phyloP scores from a whole-genome alignment of 768 basidiomycete species.

The Kwoniella sp. region DNA sequence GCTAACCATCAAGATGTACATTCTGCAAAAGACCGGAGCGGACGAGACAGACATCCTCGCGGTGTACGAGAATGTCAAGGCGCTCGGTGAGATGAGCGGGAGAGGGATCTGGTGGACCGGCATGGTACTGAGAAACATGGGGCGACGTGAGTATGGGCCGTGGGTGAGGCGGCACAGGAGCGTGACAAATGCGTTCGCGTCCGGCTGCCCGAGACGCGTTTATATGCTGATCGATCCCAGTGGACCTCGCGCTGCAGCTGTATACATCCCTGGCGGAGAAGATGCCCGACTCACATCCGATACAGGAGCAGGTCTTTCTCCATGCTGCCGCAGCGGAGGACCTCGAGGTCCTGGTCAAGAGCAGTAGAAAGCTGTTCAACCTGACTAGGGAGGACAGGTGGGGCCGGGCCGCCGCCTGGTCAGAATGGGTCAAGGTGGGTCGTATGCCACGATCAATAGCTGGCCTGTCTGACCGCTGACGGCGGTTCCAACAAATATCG shows the following conservation, averaged over 20 bases:
- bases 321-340: constrained; percentile 23
- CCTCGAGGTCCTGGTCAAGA: constrained; percentile 13
- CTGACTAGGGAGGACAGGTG: constrained; percentile 25
- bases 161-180: no score
- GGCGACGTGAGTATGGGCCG: constrained; percentile 35
- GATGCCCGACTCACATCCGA: constrained; percentile 11
- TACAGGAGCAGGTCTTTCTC: constrained; percentile 37
- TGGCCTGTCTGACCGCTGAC: neutral
- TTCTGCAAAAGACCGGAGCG: constrained; percentile 17
- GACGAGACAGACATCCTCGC: constrained; percentile 9
- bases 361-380: constrained; percentile 37
- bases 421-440: constrained; percentile 37
- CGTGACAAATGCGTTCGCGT: no score
- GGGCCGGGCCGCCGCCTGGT: constrained; percentile 36
- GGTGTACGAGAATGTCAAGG: constrained; percentile 16
- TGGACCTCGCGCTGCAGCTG: constrained; percentile 25
- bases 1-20: constrained; percentile 25
- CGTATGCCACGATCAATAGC: neutral
- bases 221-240: constrained; percentile 3
- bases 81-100: constrained; percentile 23
- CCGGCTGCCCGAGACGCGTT: neutral
- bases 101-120: constrained; percentile 24
- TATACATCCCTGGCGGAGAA: constrained; percentile 21
- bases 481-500: neutral
- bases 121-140: constrained; percentile 17